Base-by-base conservation (phyloP, 31 red algal species). In the Asparagopsis taxiformis region DNA sequence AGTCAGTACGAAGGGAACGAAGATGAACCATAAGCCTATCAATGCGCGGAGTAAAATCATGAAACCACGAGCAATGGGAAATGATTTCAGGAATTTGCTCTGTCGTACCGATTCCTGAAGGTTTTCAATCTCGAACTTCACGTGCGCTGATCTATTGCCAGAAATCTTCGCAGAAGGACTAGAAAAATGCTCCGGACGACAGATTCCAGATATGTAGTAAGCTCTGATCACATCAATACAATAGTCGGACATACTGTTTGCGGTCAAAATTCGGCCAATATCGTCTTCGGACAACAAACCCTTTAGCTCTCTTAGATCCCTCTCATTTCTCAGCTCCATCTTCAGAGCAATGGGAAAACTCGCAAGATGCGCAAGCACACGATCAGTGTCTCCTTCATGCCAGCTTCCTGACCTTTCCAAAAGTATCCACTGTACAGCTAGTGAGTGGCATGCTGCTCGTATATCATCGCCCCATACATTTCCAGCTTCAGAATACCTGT, bases 41-140 rank as follows among this genome's bases (percentile, higher is more conserved):
- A 79, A 55, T 5, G 43, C 66, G 43, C 59, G 57, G 6, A 79
- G 31, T 22, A 79, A 55, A 1, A 65, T n/a, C 24, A 65, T 58
- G 17, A 79, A 79, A 26, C 74, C 74, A 11, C 44, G 61, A 29
- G 74, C 74, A 54, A 79, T 79, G 11, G 41, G 31, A 50, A 79
- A 50, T 1, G 39, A 53, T 23, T 33, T 58, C 41, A 79, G n/a
- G 13, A 79, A 66, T n/a, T 79, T 55, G 10, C 59, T 37, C 0
- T 43, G 21, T 6, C 48, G 74, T 53, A 79, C 66, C 25, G 48
- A 31, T 1, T 67, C 24, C 51, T 79, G 59, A 1, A 67, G 23
- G 1, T 58, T 46, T 31, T 54, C 43, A 9, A 52, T 66, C 48
- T 55, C 59, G 21, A 55, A 79, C 48, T 34, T 38, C 33, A 17